Conservation (phyloP, 2,329 filamentous ascomycete genomes). For the Pseudogymnoascus sp. region DNA sequence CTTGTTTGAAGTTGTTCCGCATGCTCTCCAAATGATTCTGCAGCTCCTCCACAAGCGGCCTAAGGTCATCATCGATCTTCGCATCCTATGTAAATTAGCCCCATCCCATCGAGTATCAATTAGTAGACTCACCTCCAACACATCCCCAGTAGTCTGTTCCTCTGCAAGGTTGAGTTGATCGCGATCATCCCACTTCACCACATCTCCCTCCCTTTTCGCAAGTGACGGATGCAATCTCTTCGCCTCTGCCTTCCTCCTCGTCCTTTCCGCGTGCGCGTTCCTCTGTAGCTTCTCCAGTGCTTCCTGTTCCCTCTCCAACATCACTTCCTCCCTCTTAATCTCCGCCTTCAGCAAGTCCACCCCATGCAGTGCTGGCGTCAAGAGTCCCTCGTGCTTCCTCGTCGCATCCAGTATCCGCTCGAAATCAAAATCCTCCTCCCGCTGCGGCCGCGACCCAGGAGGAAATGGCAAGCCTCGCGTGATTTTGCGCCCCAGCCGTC, state of each 20-base stretch:
- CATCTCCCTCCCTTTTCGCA: conserved; percentile 14
- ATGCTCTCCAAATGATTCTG: conserved; percentile 29
- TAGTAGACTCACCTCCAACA: conserved; percentile 4
- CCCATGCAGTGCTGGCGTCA: conserved; percentile 56
- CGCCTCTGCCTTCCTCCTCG: conserved; percentile 40
- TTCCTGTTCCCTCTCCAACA: conserved; percentile 50
- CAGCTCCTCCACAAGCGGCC: conserved; percentile 22
- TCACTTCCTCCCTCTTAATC: conserved; percentile 47
- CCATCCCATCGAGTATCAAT: neutral
- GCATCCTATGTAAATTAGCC: neutral
- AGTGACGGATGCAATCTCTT: conserved; percentile 28
- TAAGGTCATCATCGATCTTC: conserved; percentile 23
- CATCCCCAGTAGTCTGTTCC: neutral
- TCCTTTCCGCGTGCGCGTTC: conserved; percentile 49
- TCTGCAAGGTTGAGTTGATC: conserved; percentile 15
- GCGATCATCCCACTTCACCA: conserved; percentile 17
- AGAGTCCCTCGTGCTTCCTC: conserved; percentile 46
- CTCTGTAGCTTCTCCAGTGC: conserved; percentile 43
- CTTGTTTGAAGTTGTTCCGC: conserved; percentile 26
- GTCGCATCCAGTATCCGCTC: conserved; percentile 58
- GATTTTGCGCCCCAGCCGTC: conserved; percentile 51
- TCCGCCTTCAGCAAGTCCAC: conserved; percentile 54
- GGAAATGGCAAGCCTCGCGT: conserved; percentile 60
- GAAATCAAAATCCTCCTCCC: conserved; percentile 57
- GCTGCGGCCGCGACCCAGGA: conserved; percentile 40